Evolutionary conservation across 306 rosid species (phyloP).

Genomic region (Casuarina cunninghamiana): DNA sequence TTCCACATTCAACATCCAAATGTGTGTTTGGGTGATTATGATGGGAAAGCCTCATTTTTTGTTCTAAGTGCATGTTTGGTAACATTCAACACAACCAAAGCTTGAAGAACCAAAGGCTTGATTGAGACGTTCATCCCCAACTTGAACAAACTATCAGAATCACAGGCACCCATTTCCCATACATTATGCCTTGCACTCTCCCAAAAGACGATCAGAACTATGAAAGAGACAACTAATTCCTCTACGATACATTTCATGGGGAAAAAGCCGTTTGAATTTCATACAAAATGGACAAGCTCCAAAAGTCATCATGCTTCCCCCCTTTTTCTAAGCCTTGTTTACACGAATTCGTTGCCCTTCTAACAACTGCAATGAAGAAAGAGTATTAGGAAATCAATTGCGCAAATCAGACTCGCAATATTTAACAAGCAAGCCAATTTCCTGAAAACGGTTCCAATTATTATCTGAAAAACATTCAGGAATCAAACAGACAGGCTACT

Average conservation of each 20-base stretch:
- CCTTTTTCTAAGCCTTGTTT: conserved; percentile 65
- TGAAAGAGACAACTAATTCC: conserved; percentile 22
- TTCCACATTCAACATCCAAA: too few relatives aligned
- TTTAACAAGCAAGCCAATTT: conserved; percentile 23
- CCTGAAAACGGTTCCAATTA: conserved; percentile 12
- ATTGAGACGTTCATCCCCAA: background rate
- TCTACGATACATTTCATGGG: conserved; percentile 16
- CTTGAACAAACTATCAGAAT: background rate
- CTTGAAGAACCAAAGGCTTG: conserved; percentile 1
- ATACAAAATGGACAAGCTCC: conserved; percentile 22
- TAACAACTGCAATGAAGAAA: conserved; percentile 56
- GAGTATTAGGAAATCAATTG: conserved; percentile 8
- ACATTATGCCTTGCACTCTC: background rate
- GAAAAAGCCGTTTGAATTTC: conserved; percentile 11
- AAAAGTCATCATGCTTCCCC: conserved; percentile 14
- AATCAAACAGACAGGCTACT: background rate
- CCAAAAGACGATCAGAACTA: background rate
- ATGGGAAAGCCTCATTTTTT: too few relatives aligned
- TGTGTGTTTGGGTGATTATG: too few relatives aligned
- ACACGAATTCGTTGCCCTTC: conserved; percentile 87
- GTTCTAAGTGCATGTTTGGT: too few relatives aligned
- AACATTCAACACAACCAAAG: background rate
- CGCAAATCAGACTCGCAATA: conserved; percentile 5
- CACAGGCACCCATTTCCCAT: background rate
- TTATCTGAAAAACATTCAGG: conserved; percentile 7